phyloP scores from a whole-genome alignment of 176 grass and related monocot genomes.

The Lolium multiflorum region DNA sequence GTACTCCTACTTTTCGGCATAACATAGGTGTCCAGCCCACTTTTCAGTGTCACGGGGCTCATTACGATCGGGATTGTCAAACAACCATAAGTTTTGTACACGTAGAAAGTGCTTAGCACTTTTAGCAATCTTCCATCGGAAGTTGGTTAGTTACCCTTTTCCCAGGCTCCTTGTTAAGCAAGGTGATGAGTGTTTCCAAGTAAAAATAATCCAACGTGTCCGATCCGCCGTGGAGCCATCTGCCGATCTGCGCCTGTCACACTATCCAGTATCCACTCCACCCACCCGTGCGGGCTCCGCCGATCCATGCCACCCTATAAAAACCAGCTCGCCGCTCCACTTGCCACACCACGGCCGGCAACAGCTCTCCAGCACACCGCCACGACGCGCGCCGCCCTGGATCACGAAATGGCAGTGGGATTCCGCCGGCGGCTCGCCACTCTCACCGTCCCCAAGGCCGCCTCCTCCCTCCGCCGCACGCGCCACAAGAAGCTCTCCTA shows the following conservation, averaged over 20 bases:
- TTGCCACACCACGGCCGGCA: conserved; percentile 39
- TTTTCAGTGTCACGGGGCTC: neutral
- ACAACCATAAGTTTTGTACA: neutral
- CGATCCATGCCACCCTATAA: conserved; percentile 39
- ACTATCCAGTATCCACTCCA: neutral
- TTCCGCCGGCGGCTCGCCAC: conserved; percentile 40
- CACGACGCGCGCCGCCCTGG: neutral
- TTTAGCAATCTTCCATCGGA: neutral
- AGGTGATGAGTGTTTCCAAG: neutral
- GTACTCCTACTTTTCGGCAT: neutral
- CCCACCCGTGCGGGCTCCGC: conserved; percentile 49
- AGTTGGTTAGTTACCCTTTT: neutral
- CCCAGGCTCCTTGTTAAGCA: neutral
- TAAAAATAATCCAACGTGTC: conserved; percentile 24
- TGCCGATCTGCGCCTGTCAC: neutral
- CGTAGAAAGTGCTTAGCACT: neutral
- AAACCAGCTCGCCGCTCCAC: conserved; percentile 4
- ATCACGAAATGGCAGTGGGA: conserved; percentile 48
- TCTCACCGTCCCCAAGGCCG: conserved; percentile 32
- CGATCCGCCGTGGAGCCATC: neutral
- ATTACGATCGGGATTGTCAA: neutral
- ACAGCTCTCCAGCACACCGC: neutral
- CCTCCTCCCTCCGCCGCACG: conserved; percentile 40
- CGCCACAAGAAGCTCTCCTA: conserved; percentile 55
- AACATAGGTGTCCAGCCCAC: neutral